These are phyloP conservation scores for Stemphylium vesicarium DNA, from an alignment of 2,329 filamentous ascomycete species.

Conservation along the genomic window DNA sequence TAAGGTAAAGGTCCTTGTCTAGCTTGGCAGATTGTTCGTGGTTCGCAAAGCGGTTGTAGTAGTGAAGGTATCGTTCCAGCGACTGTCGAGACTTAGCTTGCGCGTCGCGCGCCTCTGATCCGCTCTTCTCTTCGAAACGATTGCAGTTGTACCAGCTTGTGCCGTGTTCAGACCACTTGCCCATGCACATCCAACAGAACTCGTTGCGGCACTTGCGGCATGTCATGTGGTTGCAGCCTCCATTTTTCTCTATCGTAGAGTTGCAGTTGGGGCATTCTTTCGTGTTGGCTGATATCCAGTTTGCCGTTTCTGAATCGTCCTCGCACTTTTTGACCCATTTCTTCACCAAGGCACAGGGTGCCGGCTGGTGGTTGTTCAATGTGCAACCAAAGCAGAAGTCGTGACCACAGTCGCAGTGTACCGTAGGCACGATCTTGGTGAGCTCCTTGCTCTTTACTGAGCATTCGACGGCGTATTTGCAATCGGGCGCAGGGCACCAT, in stretches of 20 bases:
- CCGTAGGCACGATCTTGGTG: conserved; percentile 83
- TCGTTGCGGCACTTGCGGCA: conserved; percentile 95
- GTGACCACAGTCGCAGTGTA: conserved; percentile 82
- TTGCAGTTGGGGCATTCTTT: conserved; percentile 97
- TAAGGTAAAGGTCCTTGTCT: conserved; percentile 93
- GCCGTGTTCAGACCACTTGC: conserved; percentile 96
- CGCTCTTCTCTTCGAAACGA: conserved; percentile 94
- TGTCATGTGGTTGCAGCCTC: conserved; percentile 97
- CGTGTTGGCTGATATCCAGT: conserved; percentile 99
- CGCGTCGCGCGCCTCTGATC: conserved; percentile 84
- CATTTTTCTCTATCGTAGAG: conserved; percentile 99
- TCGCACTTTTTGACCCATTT: conserved; percentile 98
- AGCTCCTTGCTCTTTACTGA: conserved; percentile 86
- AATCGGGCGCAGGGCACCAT: conserved; percentile 99
- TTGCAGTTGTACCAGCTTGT: conserved; percentile 99
- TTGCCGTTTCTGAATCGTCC: conserved; percentile 96
- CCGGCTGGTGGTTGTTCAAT: conserved; percentile 87
- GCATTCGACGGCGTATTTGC: conserved; percentile 90
- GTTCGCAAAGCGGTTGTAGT: conserved; percentile 99
- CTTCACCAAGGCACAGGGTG: conserved; percentile 89
- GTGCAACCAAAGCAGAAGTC: conserved; percentile 96
- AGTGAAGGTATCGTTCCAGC: conserved; percentile 94
- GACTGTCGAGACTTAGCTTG: conserved; percentile 91
- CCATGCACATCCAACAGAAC: conserved; percentile 99
- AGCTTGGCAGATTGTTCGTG: conserved; percentile 97